A percentile compares a stretch with the other conserved stretches of the same genome.
These are phyloP conservation scores for Teratosphaeria epicoccoides DNA, from an alignment of 2,329 filamentous ascomycete species.

Conservation along the genomic window DNA sequence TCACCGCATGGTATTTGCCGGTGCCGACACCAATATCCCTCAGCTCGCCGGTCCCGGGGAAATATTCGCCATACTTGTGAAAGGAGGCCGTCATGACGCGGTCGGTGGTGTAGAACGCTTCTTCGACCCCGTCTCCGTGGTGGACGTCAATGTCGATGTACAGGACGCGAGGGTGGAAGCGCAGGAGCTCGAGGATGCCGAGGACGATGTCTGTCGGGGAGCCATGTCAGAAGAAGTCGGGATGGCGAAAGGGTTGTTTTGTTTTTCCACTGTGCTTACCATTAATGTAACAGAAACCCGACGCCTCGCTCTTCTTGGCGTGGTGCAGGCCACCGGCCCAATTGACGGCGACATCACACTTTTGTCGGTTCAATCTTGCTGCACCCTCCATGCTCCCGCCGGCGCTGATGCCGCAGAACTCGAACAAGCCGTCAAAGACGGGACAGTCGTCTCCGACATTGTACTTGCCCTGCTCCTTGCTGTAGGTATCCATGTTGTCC, in stretches of 20 bases:
- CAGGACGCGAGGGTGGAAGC: constrained; percentile 53
- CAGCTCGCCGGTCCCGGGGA: constrained; percentile 58
- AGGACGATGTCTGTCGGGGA: constrained; percentile 57
- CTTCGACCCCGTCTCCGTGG: constrained; percentile 59
- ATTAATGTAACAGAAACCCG: constrained; percentile 40
- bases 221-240: neutral
- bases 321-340: constrained; percentile 41
- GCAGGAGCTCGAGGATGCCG: constrained; percentile 53
- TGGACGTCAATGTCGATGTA: constrained; percentile 61
- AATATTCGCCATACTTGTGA: constrained; percentile 65
- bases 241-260: neutral
- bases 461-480: constrained; percentile 75
- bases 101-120: constrained; percentile 61
- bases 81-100: constrained; percentile 63
- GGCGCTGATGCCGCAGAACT: constrained; percentile 60
- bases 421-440: constrained; percentile 59
- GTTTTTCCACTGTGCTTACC: too few species aligned
- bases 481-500: constrained; percentile 93
- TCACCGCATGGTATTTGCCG: constrained; percentile 58
- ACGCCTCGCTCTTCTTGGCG: constrained; percentile 39
- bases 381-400: constrained; percentile 62
- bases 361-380: constrained; percentile 55
- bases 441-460: constrained; percentile 56
- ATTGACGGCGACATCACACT: constrained; percentile 55
- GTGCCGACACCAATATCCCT: constrained; percentile 57